A percentile compares a stretch with the other conserved stretches of the same genome.
Evolutionary conservation across 345 rosid genomes (phyloP).

Genomic region (Gossypium bickii): DNA sequence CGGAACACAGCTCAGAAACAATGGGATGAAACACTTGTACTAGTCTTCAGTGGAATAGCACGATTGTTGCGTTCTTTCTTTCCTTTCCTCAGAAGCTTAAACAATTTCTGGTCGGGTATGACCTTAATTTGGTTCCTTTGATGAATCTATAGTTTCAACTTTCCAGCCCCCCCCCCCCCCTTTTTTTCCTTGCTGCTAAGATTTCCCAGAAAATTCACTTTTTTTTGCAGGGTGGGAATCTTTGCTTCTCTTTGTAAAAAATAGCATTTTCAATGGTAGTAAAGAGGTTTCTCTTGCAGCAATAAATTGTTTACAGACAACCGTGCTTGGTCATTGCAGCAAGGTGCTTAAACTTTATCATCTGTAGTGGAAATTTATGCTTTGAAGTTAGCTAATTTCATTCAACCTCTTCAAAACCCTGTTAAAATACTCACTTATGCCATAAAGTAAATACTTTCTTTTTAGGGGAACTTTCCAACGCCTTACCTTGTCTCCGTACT

Average conservation of each 20-base stretch:
- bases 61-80: slow-evolving; percentile 91
- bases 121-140: slow-evolving; percentile 8
- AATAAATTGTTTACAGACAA: slow-evolving; percentile 77
- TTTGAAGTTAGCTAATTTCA: neutral
- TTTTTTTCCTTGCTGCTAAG: neutral
- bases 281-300: slow-evolving; percentile 95
- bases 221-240: slow-evolving; percentile 83
- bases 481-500: slow-evolving; percentile 75
- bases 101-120: slow-evolving; percentile 87
- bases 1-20: slow-evolving; percentile 98
- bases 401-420: neutral
- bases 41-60: slow-evolving; percentile 90
- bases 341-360: slow-evolving; percentile 46
- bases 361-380: neutral
- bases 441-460: slow-evolving; percentile 16
- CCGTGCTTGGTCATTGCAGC: slow-evolving; percentile 66
- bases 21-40: slow-evolving; percentile 98
- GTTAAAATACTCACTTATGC: neutral
- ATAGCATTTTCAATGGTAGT: slow-evolving; percentile 78
- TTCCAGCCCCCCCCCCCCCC: neutral
- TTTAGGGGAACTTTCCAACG: slow-evolving; percentile 68
- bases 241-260: slow-evolving; percentile 63
- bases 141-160: neutral
- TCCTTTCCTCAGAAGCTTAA: slow-evolving; percentile 70
- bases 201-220: neutral